Evolutionary conservation across 1,284 basidiomycete species (phyloP), one percentile per base, ranked within the genome.

Genomic region (Caloboletus firmus): DNA sequence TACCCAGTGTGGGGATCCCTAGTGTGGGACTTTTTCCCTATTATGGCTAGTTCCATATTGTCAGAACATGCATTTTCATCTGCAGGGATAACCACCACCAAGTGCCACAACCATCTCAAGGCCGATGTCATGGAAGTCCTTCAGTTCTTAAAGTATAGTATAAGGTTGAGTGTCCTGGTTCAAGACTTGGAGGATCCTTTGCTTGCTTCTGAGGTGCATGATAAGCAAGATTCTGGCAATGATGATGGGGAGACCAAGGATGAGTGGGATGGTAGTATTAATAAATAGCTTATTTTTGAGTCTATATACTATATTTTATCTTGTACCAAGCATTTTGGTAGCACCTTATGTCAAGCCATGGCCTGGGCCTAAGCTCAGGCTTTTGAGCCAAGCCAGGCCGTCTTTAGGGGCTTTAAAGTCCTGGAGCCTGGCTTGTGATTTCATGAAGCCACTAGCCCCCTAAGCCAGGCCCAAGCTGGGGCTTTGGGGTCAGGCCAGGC

Each of bases 31-130:
- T 71, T 71, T 45, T 64, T 76, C 5, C 46, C 71, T 2, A 71
- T 76, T 49, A 76, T 76, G 72, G 69, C 70, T 5, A 70, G 70
- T 5, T 75, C 69, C 0, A 65, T 75, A 13, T 74, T 66, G 40
- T 62, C 10, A 3, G 42, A 49, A 49, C 3, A 3, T 13, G 15
- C 4, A 1, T 49, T 49, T 32, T 46, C 20, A 18, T 72, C 69
- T 31, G 70, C 68, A 13, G 71, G 75, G 32, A 52, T 40, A 30
- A 76, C 71, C 4, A 73, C 76, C 30, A 71, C 51, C 9, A 75
- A 78, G 55, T 63, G 60, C 8, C 59, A 62, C 12, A 45, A 49
- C 20, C 3, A 0, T 46, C 41, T 49, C 46, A 49, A 49, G 42
- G 47, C 47, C 3, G 1, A 77, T 62, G 67, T 76, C 34, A 30